Percentiles rank a stretch among this genome's conserved stretches.
These are phyloP conservation scores for Myriosclerotinia duriaeana DNA, from an alignment of 2,329 filamentous ascomycete genomes.

Conservation along the genomic window DNA sequence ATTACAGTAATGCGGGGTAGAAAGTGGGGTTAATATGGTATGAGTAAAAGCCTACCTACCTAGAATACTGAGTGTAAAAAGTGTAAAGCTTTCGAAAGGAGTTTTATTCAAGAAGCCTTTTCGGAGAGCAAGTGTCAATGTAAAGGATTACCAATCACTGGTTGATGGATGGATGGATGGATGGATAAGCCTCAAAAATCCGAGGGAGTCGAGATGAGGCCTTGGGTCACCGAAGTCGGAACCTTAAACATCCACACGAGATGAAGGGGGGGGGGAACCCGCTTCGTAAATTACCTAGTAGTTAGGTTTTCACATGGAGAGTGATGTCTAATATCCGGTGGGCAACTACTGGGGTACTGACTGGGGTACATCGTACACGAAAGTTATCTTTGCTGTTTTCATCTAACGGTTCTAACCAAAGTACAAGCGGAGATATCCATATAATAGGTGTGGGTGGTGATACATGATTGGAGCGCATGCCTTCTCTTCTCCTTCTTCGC, in stretches of 20 bases:
- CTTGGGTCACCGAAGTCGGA: constrained; percentile 11
- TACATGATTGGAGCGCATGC: constrained; percentile 26
- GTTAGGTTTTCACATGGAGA: background rate
- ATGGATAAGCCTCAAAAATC: background rate
- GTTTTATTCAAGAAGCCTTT: background rate
- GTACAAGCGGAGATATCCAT: background rate
- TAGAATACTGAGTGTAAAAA: no score
- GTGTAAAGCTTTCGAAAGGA: background rate
- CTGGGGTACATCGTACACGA: no score
- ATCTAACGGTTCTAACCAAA: background rate
- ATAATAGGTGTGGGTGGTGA: background rate
- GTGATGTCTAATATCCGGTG: background rate
- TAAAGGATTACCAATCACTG: background rate
- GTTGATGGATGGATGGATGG: background rate
- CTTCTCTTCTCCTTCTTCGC: constrained; percentile 1
- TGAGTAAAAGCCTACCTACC: background rate
- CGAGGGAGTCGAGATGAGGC: background rate
- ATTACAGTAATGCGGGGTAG: constrained; percentile 3
- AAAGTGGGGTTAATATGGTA: background rate
- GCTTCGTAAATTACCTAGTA: background rate
- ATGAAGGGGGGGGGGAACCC: constrained; percentile 6
- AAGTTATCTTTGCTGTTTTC: no score
- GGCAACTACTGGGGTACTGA: background rate
- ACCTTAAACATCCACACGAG: background rate
- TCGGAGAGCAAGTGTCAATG: background rate